Conservation (phyloP, 495 filamentous ascomycete genomes). For the Chlorociboria aeruginascens region DNA sequence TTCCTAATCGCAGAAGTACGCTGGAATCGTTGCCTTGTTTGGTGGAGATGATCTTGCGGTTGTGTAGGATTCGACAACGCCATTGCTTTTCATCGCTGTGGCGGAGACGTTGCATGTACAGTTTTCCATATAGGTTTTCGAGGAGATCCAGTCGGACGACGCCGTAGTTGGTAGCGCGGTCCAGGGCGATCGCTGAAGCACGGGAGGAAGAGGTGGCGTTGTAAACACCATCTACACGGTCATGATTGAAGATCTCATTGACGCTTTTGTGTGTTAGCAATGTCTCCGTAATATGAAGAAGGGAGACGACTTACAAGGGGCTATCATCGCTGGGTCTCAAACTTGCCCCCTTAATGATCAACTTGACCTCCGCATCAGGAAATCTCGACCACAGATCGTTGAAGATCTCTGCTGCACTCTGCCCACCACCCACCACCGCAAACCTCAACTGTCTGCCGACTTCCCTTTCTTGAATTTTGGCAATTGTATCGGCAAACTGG, state of each 20-base stretch:
- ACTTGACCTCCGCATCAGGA: constrained; percentile 60
- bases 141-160: constrained; percentile 83
- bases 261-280: constrained; percentile 47
- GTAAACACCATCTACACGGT: constrained; percentile 64
- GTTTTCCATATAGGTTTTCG: constrained; percentile 69
- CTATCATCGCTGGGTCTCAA: constrained; percentile 88
- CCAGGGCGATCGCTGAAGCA: constrained; percentile 44
- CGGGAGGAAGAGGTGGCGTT: constrained; percentile 49
- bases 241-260: constrained; percentile 91
- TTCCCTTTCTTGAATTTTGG: constrained; percentile 35
- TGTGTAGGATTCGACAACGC: constrained; percentile 66
- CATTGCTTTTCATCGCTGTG: constrained; percentile 58
- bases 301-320: constrained; percentile 44
- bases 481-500: constrained; percentile 58
- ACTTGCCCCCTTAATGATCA: constrained; percentile 70
- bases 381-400: constrained; percentile 74
- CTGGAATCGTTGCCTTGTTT: constrained; percentile 24
- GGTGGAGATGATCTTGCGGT: constrained; percentile 41
- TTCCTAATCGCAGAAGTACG: constrained; percentile 25
- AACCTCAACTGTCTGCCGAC: constrained; percentile 27
- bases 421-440: constrained; percentile 77
- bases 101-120: constrained; percentile 72
- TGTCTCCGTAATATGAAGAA: constrained; percentile 32
- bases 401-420: constrained; percentile 93
- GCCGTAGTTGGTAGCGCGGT: constrained; percentile 82